These are phyloP conservation scores for Coleophoma eucalyptorum DNA, from an alignment of 2,329 filamentous ascomycete species.

Conservation along the genomic window DNA sequence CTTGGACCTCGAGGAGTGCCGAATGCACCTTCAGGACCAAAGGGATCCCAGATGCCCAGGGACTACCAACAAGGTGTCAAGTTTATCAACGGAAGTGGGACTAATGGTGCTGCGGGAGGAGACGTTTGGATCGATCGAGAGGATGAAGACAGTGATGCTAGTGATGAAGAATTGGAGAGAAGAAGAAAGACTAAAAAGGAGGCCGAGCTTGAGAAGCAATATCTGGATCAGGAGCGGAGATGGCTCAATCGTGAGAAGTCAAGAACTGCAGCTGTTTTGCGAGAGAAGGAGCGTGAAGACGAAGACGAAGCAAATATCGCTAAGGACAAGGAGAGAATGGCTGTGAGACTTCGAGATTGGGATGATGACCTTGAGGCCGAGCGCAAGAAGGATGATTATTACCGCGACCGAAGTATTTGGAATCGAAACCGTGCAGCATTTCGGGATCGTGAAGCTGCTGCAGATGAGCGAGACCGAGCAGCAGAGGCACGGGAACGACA, in stretches of 20 bases:
- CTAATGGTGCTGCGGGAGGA: constrained; percentile 49
- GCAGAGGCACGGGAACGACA: constrained; percentile 73
- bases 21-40: constrained; percentile 73
- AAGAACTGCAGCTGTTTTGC: constrained; percentile 77
- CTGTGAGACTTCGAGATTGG: constrained; percentile 73
- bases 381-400: constrained; percentile 75
- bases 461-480: constrained; percentile 79
- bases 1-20: constrained; percentile 68
- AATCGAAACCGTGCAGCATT: constrained; percentile 74
- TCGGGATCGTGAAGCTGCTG: constrained; percentile 66
- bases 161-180: constrained; percentile 79
- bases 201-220: constrained; percentile 74
- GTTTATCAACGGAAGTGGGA: constrained; percentile 77
- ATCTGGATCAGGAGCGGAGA: constrained; percentile 79
- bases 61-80: constrained; percentile 74
- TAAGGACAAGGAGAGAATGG: constrained; percentile 61
- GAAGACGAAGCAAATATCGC: constrained; percentile 66
- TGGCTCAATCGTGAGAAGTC: constrained; percentile 89
- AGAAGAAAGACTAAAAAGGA: constrained; percentile 68
- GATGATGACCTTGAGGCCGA: constrained; percentile 82
- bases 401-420: constrained; percentile 82
- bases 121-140: constrained; percentile 57
- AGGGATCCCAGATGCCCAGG: constrained; percentile 59
- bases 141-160: constrained; percentile 83
- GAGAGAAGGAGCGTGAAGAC: constrained; percentile 77